These are phyloP conservation scores for Wallacemonas sp. DNA, from an alignment of 208 protist genomes.

Conservation along the genomic window DNA sequence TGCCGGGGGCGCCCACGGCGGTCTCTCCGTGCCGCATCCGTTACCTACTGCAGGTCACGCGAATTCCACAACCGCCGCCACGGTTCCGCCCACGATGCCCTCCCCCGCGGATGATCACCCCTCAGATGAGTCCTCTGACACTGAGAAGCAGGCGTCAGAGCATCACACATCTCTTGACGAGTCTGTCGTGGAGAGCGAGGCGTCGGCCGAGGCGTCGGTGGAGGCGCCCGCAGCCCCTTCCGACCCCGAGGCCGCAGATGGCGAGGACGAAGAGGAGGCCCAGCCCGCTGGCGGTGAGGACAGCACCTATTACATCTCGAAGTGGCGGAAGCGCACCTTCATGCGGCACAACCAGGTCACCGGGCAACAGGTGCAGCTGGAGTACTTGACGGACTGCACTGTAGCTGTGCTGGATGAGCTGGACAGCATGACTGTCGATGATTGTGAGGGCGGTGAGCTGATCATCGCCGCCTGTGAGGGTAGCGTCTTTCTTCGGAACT, in stretches of 20 bases:
- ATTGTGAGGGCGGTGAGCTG: slow-evolving; percentile 91
- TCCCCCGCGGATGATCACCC: background rate
- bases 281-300: slow-evolving; percentile 55
- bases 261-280: background rate
- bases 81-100: background rate
- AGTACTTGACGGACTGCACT: slow-evolving; percentile 85
- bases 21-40: slow-evolving; percentile 10
- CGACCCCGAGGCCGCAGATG: no score
- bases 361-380: slow-evolving; percentile 88
- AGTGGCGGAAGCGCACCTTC: slow-evolving; percentile 67
- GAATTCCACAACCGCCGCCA: background rate
- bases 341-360: slow-evolving; percentile 68
- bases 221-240: no score
- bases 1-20: background rate
- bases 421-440: slow-evolving; percentile 91
- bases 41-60: background rate
- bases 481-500: slow-evolving; percentile 93
- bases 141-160: background rate
- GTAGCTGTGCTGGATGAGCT: slow-evolving; percentile 86
- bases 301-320: slow-evolving; percentile 85
- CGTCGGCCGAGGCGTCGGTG: background rate
- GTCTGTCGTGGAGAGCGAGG: background rate
- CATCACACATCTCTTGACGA: background rate
- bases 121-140: no score
- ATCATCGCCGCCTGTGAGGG: slow-evolving; percentile 91